Evolutionary conservation across 805 yeast species (phyloP).

Genomic region (Suhomyces xylopsoci): DNA sequence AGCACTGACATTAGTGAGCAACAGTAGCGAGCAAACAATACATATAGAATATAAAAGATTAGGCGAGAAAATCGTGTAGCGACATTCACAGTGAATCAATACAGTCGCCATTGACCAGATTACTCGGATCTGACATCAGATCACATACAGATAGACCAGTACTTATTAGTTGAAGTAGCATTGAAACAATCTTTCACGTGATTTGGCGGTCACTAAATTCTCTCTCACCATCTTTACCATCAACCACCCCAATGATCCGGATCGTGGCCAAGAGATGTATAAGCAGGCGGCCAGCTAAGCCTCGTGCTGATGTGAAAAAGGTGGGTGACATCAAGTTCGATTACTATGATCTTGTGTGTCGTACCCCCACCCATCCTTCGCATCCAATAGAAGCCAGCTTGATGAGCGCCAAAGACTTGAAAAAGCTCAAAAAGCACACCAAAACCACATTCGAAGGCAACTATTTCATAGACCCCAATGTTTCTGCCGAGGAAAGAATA

Average conservation of each 20-base stretch:
- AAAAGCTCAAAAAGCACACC: constrained; percentile 17
- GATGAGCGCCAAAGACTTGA: constrained; percentile 20
- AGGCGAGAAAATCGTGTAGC: no score
- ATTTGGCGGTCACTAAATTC: neutral
- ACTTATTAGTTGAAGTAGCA: no score
- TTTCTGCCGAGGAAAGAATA: constrained; percentile 47
- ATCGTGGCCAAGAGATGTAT: neutral
- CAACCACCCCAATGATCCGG: neutral
- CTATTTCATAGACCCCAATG: constrained; percentile 20
- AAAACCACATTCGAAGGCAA: constrained; percentile 31
- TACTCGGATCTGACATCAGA: neutral
- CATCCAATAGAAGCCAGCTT: constrained; percentile 32
- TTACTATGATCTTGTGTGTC: constrained; percentile 36
- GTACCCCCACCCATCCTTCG: constrained; percentile 31
- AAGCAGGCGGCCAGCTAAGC: neutral
- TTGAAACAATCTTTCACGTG: neutral
- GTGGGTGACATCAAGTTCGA: constrained; percentile 14
- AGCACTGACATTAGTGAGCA: neutral
- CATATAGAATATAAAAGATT: neutral
- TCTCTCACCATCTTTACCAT: neutral
- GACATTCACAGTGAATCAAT: no score
- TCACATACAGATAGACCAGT: neutral
- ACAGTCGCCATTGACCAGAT: neutral
- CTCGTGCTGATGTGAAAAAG: neutral
- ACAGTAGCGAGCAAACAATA: neutral